A percentile compares a stretch with the other conserved stretches of the same genome.
Evolutionary conservation across 257 asterid genomes (phyloP).

Genomic region (Anisodus acutangulus): DNA sequence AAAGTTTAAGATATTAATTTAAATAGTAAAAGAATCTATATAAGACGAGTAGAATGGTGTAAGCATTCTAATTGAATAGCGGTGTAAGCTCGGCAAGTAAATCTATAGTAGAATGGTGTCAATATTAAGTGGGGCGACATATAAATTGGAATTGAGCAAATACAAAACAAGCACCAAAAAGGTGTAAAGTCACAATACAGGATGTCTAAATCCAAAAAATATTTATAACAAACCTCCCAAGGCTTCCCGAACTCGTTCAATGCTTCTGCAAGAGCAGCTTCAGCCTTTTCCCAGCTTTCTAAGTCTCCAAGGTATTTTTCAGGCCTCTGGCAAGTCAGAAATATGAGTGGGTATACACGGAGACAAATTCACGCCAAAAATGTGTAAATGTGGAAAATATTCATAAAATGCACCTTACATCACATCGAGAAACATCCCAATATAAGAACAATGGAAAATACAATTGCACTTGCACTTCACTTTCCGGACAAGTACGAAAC

Average conservation of each 20-base stretch:
- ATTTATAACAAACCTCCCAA: conserved; percentile 77
- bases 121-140: background rate
- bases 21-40: background rate
- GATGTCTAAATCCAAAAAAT: background rate
- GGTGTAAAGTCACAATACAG: background rate
- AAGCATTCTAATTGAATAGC: no score
- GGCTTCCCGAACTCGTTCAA: conserved; percentile 86
- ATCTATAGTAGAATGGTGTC: background rate
- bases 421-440: background rate
- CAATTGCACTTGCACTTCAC: conserved; percentile 17
- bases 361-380: background rate
- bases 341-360: background rate
- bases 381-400: background rate
- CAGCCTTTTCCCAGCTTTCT: conserved; percentile 86
- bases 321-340: conserved; percentile 74
- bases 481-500: background rate
- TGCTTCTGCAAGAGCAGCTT: conserved; percentile 90
- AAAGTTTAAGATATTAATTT: conserved; percentile 3
- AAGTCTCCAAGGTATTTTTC: conserved; percentile 87
- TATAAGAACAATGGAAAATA: conserved; percentile 17
- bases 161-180: background rate
- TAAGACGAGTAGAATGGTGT: background rate
- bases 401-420: conserved; percentile 2
- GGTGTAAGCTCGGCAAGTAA: background rate
- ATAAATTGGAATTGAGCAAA: background rate